Evolutionary conservation across 768 basidiomycete genomes (phyloP), one percentile per base, ranked within the genome.

Genomic region (Suillus subaureus): DNA sequence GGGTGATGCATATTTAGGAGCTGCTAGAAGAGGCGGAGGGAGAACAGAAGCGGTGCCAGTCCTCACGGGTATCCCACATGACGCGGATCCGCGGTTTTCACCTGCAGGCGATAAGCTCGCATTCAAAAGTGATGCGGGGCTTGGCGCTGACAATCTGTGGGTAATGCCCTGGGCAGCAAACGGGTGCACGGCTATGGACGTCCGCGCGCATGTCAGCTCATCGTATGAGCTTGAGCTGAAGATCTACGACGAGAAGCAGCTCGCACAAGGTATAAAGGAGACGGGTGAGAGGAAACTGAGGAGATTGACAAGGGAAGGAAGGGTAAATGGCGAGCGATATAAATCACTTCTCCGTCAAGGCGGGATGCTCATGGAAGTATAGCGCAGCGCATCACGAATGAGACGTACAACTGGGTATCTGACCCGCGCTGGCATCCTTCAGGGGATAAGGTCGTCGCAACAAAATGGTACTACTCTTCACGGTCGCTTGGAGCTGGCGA

Each of bases 121-220:
- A 4, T 92, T 89, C 72, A 83, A 85, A 67, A 91, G 90, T 61
- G 90, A 92, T 74, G 90, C 90, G 8, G 89, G 81, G 42, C 79
- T 89, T 4, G 91, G 91, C 6, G 79, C 91, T 18, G 89, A 91
- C 70, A 92, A 92, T 70, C 89, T 92, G 7, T 92, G 89, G 89
- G 80, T 89, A 23, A 84, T 80, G 65, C 79, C 83, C 16, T 92
- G 89, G 89, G 80, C 76, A 62, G 40, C 66, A 26, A 72, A 67
- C 33, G 87, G 88, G n/a, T 92, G 91, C 70, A 77, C 82, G 40
- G 80, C 77, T 13, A 89, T 89, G 84, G 83, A 86, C 69, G 67
- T 90, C 16, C 78, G 84, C 64, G 77, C 80, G 9, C 67, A 71
- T 40, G 68, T 71, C 42, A 70, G 66, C 4, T 79, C 77, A 54